These are phyloP conservation scores for Fusarium sp. DNA, from an alignment of 2,329 filamentous ascomycete genomes.

Conservation along the genomic window DNA sequence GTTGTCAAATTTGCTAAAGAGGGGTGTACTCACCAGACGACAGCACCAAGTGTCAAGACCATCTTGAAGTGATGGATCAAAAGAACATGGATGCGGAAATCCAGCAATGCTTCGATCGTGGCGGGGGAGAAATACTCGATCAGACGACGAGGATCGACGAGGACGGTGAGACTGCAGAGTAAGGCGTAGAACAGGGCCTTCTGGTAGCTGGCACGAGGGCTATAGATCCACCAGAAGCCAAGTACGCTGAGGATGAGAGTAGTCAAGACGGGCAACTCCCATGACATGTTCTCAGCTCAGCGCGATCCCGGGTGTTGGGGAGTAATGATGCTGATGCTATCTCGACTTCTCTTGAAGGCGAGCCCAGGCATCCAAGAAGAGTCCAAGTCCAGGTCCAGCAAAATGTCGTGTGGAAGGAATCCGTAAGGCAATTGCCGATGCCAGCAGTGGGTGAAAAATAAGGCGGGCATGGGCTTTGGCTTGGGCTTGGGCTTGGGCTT, in stretches of 20 bases:
- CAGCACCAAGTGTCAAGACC: conserved; percentile 65
- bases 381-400: conserved; percentile 24
- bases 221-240: conserved; percentile 56
- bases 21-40: conserved; percentile 62
- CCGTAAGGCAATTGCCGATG: conserved; percentile 45
- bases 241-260: conserved; percentile 56
- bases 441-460: conserved; percentile 46
- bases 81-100: conserved; percentile 61
- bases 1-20: conserved; percentile 1
- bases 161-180: conserved; percentile 51
- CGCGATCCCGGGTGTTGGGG: conserved; percentile 45
- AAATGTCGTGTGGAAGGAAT: conserved; percentile 45
- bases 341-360: conserved; percentile 39
- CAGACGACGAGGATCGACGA: conserved; percentile 51
- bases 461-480: conserved; percentile 43
- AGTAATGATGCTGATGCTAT: conserved; percentile 36
- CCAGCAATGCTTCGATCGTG: conserved; percentile 52
- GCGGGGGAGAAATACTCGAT: conserved; percentile 49
- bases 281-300: conserved; percentile 61
- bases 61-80: conserved; percentile 65
- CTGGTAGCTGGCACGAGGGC: conserved; percentile 50
- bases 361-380: conserved; percentile 37
- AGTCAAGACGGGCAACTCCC: conserved; percentile 57
- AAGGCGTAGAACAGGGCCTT: conserved; percentile 51
- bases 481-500: conserved; percentile 29